Percentiles rank a stretch among this genome's conserved stretches.
Conservation (phyloP, 345 rosid genomes). For the Streptanthus diversifolius region DNA sequence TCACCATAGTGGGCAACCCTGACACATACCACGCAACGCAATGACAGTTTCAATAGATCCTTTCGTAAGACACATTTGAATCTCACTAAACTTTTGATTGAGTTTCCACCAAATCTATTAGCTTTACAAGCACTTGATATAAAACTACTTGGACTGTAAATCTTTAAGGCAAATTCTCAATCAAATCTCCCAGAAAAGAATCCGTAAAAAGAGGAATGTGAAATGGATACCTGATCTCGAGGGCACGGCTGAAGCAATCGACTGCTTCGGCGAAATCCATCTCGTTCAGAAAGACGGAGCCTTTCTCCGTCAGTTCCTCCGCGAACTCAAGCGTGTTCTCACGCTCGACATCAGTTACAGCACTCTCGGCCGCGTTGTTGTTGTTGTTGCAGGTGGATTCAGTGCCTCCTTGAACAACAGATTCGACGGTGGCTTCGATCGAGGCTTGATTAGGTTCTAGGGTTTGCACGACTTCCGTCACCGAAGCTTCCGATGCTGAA, state of each 20-base stretch:
- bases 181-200: neutral
- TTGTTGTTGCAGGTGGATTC: slow-evolving; percentile 62
- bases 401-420: slow-evolving; percentile 45
- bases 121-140: neutral
- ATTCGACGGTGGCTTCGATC: slow-evolving; percentile 45
- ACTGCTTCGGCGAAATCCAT: slow-evolving; percentile 68
- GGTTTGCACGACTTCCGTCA: slow-evolving; percentile 33
- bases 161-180: neutral
- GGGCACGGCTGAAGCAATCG: slow-evolving; percentile 90
- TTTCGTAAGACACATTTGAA: neutral
- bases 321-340: slow-evolving; percentile 63
- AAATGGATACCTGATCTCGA: slow-evolving; percentile 70
- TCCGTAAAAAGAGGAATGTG: neutral
- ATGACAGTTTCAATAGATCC: neutral
- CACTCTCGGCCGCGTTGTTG: slow-evolving; percentile 47
- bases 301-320: slow-evolving; percentile 61
- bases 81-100: too few relatives aligned
- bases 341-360: slow-evolving; percentile 30
- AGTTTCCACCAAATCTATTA: neutral
- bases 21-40: neutral
- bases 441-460: slow-evolving; percentile 40
- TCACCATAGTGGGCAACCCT: slow-evolving; percentile 80
- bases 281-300: slow-evolving; percentile 54
- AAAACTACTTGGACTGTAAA: neutral
- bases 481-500: slow-evolving; percentile 39